A percentile compares a stretch with the other conserved stretches of the same genome.
Evolutionary conservation across 495 filamentous ascomycete species (phyloP).

Genomic region (Daldinia decipiens): DNA sequence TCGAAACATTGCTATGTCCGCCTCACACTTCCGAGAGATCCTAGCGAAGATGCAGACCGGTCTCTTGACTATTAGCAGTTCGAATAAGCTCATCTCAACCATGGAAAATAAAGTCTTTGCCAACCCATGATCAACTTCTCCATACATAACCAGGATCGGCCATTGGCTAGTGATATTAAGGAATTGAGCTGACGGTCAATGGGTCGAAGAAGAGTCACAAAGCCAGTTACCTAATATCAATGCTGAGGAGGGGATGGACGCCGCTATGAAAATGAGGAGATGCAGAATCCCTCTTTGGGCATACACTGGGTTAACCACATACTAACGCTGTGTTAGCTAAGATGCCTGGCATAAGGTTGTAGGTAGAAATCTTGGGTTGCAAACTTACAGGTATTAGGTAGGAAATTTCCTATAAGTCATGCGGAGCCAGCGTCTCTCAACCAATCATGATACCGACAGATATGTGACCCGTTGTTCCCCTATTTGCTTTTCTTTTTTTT

Average conservation of each 20-base stretch:
- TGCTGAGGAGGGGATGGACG: background rate
- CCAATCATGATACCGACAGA: constrained; percentile 36
- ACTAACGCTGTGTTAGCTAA: constrained; percentile 28
- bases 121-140: background rate
- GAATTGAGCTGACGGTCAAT: background rate
- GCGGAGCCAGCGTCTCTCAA: constrained; percentile 32
- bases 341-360: background rate
- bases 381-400: constrained; percentile 19
- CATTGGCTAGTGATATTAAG: background rate
- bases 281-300: background rate
- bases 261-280: background rate
- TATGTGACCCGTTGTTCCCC: constrained; percentile 28
- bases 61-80: background rate
- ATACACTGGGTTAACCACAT: background rate
- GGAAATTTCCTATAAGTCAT: constrained; percentile 32
- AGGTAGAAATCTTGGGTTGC: constrained; percentile 20
- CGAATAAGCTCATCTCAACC: background rate
- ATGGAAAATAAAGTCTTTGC: background rate
- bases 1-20: background rate
- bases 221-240: background rate
- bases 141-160: background rate
- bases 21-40: background rate
- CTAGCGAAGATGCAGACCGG: background rate
- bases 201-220: background rate
- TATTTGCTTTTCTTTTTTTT: constrained; percentile 20